These are phyloP conservation scores for Pseudoscleropodium purum DNA, from an alignment of 225 moss, liverwort and hornwort species.

Conservation along the genomic window DNA sequence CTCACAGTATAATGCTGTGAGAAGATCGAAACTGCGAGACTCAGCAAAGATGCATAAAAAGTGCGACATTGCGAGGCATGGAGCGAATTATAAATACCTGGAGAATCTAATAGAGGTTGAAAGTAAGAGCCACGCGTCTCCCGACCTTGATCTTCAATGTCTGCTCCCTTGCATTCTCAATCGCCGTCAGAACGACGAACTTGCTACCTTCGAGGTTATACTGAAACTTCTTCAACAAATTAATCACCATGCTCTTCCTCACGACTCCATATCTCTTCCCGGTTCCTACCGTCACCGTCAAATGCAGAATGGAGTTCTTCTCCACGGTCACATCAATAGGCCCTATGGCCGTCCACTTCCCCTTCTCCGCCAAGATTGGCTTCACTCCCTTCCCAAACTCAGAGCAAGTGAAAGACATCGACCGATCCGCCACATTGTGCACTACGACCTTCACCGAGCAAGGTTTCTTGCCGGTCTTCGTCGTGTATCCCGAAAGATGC, in stretches of 20 bases:
- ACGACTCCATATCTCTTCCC: conserved; percentile 11
- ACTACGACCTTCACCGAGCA: conserved; percentile 24
- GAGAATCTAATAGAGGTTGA: conserved; percentile 9
- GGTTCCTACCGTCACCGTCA: conserved; percentile 14
- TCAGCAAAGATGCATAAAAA: neutral
- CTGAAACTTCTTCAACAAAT: conserved; percentile 18
- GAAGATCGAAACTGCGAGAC: neutral
- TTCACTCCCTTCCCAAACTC: conserved; percentile 7
- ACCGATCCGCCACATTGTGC: conserved; percentile 12
- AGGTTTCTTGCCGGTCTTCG: neutral
- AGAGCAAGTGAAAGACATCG: neutral
- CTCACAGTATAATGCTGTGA: neutral
- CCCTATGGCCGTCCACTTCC: conserved; percentile 21
- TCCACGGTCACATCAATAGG: neutral
- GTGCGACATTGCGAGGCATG: neutral
- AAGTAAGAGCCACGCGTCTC: neutral
- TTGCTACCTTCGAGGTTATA: conserved; percentile 19
- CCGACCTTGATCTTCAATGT: conserved; percentile 14
- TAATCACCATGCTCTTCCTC: conserved; percentile 1
- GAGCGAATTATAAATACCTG: neutral
- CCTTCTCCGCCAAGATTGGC: conserved; percentile 1
- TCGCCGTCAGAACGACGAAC: conserved; percentile 10
- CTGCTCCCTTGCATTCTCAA: conserved; percentile 10
- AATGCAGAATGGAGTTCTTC: conserved; percentile 8
- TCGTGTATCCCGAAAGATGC: neutral